Base-by-base conservation (phyloP, 257 asterid species). In the Primulina tabacum region DNA sequence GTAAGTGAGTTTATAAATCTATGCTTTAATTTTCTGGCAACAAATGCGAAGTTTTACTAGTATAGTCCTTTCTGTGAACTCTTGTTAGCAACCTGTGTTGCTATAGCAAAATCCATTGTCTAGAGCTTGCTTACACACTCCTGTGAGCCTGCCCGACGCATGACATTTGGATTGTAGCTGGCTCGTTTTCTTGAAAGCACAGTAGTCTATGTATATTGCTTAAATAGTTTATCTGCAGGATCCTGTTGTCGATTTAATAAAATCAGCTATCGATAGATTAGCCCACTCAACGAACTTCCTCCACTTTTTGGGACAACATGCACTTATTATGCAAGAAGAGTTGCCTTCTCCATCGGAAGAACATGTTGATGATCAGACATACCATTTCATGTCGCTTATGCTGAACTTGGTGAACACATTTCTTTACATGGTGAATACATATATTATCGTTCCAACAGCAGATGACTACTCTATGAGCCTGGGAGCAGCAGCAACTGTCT, bases 401-500 rank as follows among this genome's bases (percentile, higher is more conserved):
- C 73, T 88, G 33, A 88, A 88, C 86, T 76, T 86, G 71, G 86
- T 76, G 7, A 88, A 81, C 12, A 81, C 92, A 33, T 88, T 86
- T 73, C 65, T 88, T 12, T 88, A 86, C 82, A 88, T 88, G 95
- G 87, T 82, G 65, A 88, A 86, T 56, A 80, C 95, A 0, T 86
- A 88, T 40, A 88, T 88, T 37, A 77, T 88, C 1, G 95, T 88
- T 64, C 95, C 95, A 34, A 88, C 95, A 20, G 95, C 95, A 6
- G 95, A 88, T 65, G 76, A 71, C 79, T 88, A 88, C 79, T 84
- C 95, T 0, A 29, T 81, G 82, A 82, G 85, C 17, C 88, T 88
- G 17, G 95, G 95, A 29, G 95, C 92, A 66, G 95, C 95, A 17
- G 90, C 92, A n/a, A 86, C 95, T 9, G 84, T 86, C 30, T 88